Conservation (phyloP, 306 rosid genomes). For the Purshia tridentata region DNA sequence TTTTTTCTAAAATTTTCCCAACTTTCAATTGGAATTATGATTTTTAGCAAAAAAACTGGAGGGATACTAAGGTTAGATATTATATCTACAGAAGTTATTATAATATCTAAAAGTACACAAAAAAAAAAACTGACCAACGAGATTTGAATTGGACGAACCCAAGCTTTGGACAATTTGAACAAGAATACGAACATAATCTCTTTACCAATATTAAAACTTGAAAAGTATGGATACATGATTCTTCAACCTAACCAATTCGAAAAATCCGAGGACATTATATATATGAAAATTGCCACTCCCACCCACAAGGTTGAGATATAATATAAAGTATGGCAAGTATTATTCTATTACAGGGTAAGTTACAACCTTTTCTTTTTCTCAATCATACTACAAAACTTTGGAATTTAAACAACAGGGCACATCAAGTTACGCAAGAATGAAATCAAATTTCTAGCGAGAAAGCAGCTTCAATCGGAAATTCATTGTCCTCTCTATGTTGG, state of each 20-base stretch:
- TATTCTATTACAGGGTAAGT: background rate
- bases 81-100: too few species aligned
- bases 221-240: too few species aligned
- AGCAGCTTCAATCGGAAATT: constrained; percentile 10
- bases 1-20: too few species aligned
- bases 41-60: background rate
- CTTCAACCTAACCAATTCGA: too few species aligned
- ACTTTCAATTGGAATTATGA: background rate
- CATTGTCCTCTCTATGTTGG: background rate
- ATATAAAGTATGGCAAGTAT: background rate
- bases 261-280: too few species aligned
- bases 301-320: background rate
- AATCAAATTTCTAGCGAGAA: constrained; percentile 20
- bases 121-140: too few species aligned
- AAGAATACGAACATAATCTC: too few species aligned
- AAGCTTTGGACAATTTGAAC: too few species aligned
- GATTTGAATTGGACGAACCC: too few species aligned
- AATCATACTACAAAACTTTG: background rate
- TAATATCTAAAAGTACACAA: too few species aligned
- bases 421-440: constrained; percentile 25
- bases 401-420: constrained; percentile 5
- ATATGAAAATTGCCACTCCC: background rate
- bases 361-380: background rate
- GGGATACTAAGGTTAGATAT: too few species aligned
- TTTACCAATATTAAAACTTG: too few species aligned